Percentiles rank a stretch among this genome's conserved stretches.
These are phyloP conservation scores for Penicillium thymicola DNA, from an alignment of 2,329 filamentous ascomycete species.

Conservation along the genomic window DNA sequence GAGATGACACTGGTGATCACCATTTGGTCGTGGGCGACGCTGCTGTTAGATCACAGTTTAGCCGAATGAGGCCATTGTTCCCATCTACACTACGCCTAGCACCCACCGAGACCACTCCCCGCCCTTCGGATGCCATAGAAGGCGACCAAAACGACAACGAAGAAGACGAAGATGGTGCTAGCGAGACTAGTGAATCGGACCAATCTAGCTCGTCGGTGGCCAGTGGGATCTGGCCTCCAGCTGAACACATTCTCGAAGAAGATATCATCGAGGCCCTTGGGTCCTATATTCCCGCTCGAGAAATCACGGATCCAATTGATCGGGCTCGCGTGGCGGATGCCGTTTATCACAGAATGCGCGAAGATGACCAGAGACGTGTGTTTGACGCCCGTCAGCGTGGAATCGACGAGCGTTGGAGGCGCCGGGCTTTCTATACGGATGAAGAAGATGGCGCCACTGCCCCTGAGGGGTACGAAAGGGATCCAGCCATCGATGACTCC, in stretches of 20 bases:
- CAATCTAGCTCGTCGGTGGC: slow-evolving; percentile 28
- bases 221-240: slow-evolving; percentile 39
- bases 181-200: slow-evolving; percentile 20
- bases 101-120: slow-evolving; percentile 11
- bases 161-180: slow-evolving; percentile 23
- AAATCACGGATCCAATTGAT: slow-evolving; percentile 44
- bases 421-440: slow-evolving; percentile 77
- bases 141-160: slow-evolving; percentile 14
- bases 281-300: slow-evolving; percentile 39
- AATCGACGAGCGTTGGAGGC: slow-evolving; percentile 70
- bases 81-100: slow-evolving; percentile 29
- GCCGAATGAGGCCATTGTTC: slow-evolving; percentile 33
- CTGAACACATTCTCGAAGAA: slow-evolving; percentile 37
- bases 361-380: slow-evolving; percentile 36
- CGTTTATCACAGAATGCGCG: slow-evolving; percentile 39
- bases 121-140: slow-evolving; percentile 4
- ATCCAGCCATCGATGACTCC: slow-evolving; percentile 40
- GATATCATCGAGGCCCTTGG: slow-evolving; percentile 45
- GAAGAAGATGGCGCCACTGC: slow-evolving; percentile 73
- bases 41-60: slow-evolving; percentile 38
- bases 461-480: slow-evolving; percentile 57
- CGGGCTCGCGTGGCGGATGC: slow-evolving; percentile 40
- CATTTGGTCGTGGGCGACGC: slow-evolving; percentile 58
- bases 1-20: slow-evolving; percentile 58
- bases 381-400: slow-evolving; percentile 39